phyloP scores from a whole-genome alignment of 1,284 basidiomycete genomes.

The Tremellales sp. region DNA sequence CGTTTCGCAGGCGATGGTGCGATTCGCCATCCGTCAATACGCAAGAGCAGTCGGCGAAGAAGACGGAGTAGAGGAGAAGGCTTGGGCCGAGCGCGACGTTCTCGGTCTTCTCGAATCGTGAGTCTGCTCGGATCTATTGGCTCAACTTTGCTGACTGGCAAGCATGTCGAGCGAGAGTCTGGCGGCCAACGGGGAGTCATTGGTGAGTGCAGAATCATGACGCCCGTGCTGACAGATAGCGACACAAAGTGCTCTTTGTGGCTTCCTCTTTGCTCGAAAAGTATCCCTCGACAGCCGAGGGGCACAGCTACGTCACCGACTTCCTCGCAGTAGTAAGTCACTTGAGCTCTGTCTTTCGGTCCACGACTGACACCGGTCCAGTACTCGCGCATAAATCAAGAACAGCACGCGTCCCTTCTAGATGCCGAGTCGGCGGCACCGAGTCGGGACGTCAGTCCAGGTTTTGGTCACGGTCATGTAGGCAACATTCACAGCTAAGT shows the following conservation, averaged over 20 bases:
- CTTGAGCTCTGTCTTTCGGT: not conserved
- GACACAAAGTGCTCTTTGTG: slow-evolving; percentile 26
- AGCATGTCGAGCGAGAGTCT: slow-evolving; percentile 30
- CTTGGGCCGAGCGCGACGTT: slow-evolving; percentile 22
- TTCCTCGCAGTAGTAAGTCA: slow-evolving; percentile 25
- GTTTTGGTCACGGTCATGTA: too few relatives aligned
- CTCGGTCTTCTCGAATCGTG: slow-evolving; percentile 18
- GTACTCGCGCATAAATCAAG: slow-evolving; percentile 15
- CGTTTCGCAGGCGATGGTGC: slow-evolving; percentile 25
- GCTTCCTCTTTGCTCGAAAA: slow-evolving; percentile 26
- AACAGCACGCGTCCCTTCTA: slow-evolving; percentile 11
- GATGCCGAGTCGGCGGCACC: slow-evolving; percentile 6
- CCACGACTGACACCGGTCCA: slow-evolving; percentile 3
- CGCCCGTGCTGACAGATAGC: slow-evolving; percentile 1
- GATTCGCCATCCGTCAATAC: slow-evolving; percentile 26
- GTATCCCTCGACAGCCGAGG: slow-evolving; percentile 20
- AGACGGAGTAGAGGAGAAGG: slow-evolving; percentile 11
- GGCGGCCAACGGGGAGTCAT: slow-evolving; percentile 29
- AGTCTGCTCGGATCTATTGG: slow-evolving; percentile 1
- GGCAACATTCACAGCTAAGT: too few relatives aligned
- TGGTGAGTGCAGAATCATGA: slow-evolving; percentile 8
- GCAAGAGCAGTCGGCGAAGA: slow-evolving; percentile 17
- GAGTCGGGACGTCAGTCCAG: slow-evolving; percentile 4
- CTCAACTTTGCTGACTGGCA: not conserved
- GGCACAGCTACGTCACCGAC: slow-evolving; percentile 21